Conservation (phyloP, 306 rosid genomes). For the Nissolia schottii region DNA sequence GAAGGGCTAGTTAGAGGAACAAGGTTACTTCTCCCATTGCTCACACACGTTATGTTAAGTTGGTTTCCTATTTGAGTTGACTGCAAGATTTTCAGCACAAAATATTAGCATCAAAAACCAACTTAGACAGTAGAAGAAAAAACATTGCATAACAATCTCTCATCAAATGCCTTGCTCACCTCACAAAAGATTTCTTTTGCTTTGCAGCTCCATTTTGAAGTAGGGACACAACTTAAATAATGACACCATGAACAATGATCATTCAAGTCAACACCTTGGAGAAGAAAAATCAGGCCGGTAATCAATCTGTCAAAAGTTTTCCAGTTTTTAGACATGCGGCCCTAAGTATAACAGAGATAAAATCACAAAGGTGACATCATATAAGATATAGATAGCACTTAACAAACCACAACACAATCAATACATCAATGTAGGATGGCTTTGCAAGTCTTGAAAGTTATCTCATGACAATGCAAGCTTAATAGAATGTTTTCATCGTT, state of each 20-base stretch:
- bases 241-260: constrained; percentile 75
- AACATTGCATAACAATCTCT: not conserved
- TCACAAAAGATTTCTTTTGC: constrained; percentile 37
- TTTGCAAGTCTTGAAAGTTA: not conserved
- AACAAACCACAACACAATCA: not conserved
- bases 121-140: not conserved
- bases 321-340: constrained; percentile 15
- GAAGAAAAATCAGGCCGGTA: constrained; percentile 49
- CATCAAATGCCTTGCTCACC: constrained; percentile 33
- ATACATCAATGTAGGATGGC: not conserved
- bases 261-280: constrained; percentile 51
- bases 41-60: constrained; percentile 58
- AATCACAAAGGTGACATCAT: not conserved
- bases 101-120: constrained; percentile 14
- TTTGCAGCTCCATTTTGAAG: constrained; percentile 64
- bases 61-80: constrained; percentile 43
- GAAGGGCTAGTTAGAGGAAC: constrained; percentile 33
- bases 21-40: constrained; percentile 48
- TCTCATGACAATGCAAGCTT: not conserved
- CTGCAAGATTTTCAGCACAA: constrained; percentile 35
- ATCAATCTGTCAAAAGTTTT: constrained; percentile 44
- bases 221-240: constrained; percentile 67
- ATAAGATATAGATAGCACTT: not conserved
- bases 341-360: not conserved
- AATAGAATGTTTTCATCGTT: not conserved